Base-by-base conservation (phyloP, 73 alveolate species). In the Paramecium bursaria region DNA sequence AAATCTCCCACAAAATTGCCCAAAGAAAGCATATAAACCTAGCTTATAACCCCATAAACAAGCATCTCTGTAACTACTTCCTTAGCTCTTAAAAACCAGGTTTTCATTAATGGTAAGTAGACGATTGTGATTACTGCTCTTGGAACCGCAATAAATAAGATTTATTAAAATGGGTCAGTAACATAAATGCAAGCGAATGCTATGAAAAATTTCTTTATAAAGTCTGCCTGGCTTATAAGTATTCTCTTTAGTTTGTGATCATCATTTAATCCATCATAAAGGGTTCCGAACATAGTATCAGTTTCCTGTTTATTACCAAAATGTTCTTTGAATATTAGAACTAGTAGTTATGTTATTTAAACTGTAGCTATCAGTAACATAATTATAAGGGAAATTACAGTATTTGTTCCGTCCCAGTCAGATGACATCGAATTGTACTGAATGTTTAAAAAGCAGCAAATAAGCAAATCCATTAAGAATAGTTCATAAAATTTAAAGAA, bases 171-270 rank as follows among this genome's bases (percentile, higher is more conserved):
- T 21, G 82, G 55, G 44, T 67, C 82, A 15, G 49, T 23, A 35
- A 67, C 82, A 67, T 67, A 67, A 6, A 67, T 19, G 60, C 33
- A 39, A 19, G 82, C 82, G 44, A 39, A 67, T 9, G 82, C 82
- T 35, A 67, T 35, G n/a, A 67, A 67, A 1, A 39, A 21, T n/a
- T 67, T 67, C 11, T 42, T 31, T 6, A 67, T 35, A 21, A 67
- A 67, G 27, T 67, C 82, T 14, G 19, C 6, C 44, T 67, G 22
- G 22, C 60, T 35, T 35, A 42, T 42, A 42, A 67, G 44, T 0
- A 67, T 15, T 11, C 82, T 42, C 7, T 47, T 10, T 35, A 25
- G 33, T 0, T 47, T 22, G 22, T 67, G 46, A 17, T 67, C 50
- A 42, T 67, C 82, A 14, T 67, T 26, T 17, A 42, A 67, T 11